Percentiles rank a stretch among this genome's conserved stretches.
phyloP scores from a whole-genome alignment of 192 early-diverging fungal species.

The Chytriomyces sp. region DNA sequence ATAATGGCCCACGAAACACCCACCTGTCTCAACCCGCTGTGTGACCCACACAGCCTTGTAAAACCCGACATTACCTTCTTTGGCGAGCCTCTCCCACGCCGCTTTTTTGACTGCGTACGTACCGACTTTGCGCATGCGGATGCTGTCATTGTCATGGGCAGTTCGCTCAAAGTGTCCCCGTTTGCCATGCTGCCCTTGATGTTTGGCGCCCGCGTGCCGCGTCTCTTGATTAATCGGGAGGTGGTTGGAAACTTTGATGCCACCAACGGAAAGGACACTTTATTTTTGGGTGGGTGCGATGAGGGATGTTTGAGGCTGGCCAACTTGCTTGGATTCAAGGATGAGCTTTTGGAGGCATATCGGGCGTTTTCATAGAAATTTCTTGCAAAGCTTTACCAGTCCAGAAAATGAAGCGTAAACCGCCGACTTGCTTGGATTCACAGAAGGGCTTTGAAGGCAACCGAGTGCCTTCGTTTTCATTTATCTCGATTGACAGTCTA shows the following conservation, averaged over 20 bases:
- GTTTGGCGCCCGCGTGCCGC: constrained; percentile 66
- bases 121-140: constrained; percentile 62
- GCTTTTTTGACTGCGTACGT: constrained; percentile 12
- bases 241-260: constrained; percentile 67
- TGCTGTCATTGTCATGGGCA: constrained; percentile 91
- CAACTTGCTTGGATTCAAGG: constrained; percentile 72
- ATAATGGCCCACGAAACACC: constrained; percentile 60
- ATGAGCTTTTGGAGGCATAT: constrained; percentile 34
- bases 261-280: constrained; percentile 72
- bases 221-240: constrained; percentile 91
- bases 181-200: constrained; percentile 78
- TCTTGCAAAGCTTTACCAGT: no score
- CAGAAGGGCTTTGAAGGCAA: no score
- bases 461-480: no score
- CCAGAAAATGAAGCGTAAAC: no score
- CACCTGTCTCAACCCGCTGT: constrained; percentile 57
- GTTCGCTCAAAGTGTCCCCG: constrained; percentile 85
- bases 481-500: no score
- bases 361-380: constrained; percentile 21
- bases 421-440: no score
- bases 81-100: constrained; percentile 82
- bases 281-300: constrained; percentile 81
- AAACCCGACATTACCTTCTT: constrained; percentile 98
- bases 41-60: constrained; percentile 60
- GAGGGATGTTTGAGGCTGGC: constrained; percentile 70